Base-by-base conservation (phyloP, 768 basidiomycete genomes). In the Agrocybe pediades region DNA sequence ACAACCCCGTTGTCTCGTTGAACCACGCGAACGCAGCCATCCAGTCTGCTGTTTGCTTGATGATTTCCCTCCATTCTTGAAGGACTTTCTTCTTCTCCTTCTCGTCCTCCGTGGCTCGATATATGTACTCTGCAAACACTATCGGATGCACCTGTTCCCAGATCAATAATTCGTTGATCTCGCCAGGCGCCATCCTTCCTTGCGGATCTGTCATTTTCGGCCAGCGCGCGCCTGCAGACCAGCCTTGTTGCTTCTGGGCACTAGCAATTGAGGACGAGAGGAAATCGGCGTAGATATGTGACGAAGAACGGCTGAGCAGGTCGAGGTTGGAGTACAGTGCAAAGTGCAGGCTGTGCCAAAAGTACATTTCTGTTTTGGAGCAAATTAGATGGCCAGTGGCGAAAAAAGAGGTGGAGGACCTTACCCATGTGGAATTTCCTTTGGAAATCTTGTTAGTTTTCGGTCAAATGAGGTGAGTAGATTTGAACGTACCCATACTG, bases 91-190 rank as follows among this genome's bases (percentile, higher is more conserved):
- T 23, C 26, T 26, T 21, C 3, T 23, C 0, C 26, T 43, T 3
- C 6, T 20, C 19, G 6, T 67, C 70, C 3, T 75, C 68, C 59
- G 76, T 68, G 5, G 74, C 73, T 24, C 81, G 81, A 54, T 80
- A 83, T 54, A 83, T 80, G 69, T 83, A 82, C 56, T 76, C 65
- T 1, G 84, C 83, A 58, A 86, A 83, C 9, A 82, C 68, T 24
- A 86, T 69, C 1, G 83, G 82, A 62, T 85, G 83, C 0, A 78
- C 76, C 62, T 84, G 84, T 59, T 84, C 76, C 82, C 83, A 86
- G 51, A 86, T 81, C 29, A 86, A 73, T 15, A 84, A 74, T 59
- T 83, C 80, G 69, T 85, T 85, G 60, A 84, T 83, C 54, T 83
- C 73, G 1, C 83, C 83, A 0, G 84, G 84, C 0, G 82, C 71